These are phyloP conservation scores for Quercus phellos DNA, from an alignment of 331 rosid genomes.

Conservation along the genomic window DNA sequence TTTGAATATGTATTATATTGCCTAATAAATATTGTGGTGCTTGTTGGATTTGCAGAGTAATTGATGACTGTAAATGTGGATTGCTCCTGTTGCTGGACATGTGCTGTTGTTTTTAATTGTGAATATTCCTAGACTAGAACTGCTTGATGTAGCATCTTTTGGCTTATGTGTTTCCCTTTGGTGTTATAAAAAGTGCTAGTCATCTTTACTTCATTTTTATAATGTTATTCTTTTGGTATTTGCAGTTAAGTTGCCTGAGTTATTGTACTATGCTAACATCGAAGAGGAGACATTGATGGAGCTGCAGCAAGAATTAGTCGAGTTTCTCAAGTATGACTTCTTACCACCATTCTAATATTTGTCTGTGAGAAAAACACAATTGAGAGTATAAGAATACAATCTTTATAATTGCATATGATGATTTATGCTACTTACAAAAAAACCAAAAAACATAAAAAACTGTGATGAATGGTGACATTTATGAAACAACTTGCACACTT, in stretches of 20 bases:
- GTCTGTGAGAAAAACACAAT: background rate
- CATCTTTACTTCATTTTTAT: background rate
- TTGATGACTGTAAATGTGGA: background rate
- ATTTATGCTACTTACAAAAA: background rate
- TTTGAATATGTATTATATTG: background rate
- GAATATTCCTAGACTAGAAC: background rate
- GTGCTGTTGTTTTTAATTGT: background rate
- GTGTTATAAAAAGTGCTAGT: background rate
- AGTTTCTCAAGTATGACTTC: constrained; percentile 66
- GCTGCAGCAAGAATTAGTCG: constrained; percentile 47
- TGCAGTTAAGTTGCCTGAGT: constrained; percentile 84
- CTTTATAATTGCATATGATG: background rate
- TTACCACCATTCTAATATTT: background rate
- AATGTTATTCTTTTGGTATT: constrained; percentile 16
- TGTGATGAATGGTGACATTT: background rate
- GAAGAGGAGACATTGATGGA: constrained; percentile 59
- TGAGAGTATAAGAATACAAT: background rate
- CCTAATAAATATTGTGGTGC: background rate
- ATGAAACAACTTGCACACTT: background rate
- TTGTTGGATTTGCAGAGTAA: background rate
- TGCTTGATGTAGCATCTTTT: background rate
- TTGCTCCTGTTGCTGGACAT: background rate
- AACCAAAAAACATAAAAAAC: background rate
- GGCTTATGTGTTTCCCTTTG: constrained; percentile 1
- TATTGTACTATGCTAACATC: constrained; percentile 53